Conservation (phyloP, 768 basidiomycete species). For the Russula earlei region DNA sequence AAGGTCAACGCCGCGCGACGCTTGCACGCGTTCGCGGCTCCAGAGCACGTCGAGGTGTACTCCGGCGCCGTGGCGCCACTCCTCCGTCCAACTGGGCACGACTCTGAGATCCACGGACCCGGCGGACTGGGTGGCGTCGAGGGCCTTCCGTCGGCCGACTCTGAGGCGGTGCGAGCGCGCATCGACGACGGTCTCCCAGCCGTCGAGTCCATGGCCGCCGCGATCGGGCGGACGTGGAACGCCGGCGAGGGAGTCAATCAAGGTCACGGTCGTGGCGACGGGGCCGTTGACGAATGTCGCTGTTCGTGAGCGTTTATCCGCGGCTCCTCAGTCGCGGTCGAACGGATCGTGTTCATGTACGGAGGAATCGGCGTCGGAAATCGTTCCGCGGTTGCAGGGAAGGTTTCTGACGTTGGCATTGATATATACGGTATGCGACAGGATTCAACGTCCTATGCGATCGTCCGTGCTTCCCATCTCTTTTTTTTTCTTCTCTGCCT, state of each 20-base stretch:
- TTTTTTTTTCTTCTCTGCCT: neutral
- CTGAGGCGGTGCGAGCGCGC: conserved; percentile 40
- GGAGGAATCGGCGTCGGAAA: conserved; percentile 85
- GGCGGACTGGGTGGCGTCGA: conserved; percentile 83
- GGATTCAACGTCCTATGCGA: conserved; percentile 81
- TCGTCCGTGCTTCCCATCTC: conserved; percentile 44
- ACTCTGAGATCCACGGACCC: conserved; percentile 70
- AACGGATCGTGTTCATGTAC: conserved; percentile 82
- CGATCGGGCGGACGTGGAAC: conserved; percentile 48
- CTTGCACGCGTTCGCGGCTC: conserved; percentile 64
- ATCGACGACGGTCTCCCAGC: conserved; percentile 45
- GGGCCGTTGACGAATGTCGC: conserved; percentile 80
- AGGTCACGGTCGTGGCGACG: conserved; percentile 62
- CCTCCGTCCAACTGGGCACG: conserved; percentile 49
- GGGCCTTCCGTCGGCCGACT: conserved; percentile 48
- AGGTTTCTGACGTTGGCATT: too few relatives aligned
- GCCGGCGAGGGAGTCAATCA: conserved; percentile 45
- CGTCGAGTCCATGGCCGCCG: conserved; percentile 56
- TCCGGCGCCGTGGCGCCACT: conserved; percentile 66
- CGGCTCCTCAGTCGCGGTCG: conserved; percentile 46
- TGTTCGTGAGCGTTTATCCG: conserved; percentile 35
- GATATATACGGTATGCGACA: conserved; percentile 19
- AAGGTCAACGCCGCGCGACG: conserved; percentile 64
- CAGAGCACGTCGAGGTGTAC: conserved; percentile 47
- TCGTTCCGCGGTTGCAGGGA: conserved; percentile 63